A percentile compares a stretch with the other conserved stretches of the same genome.
phyloP scores from a whole-genome alignment of 768 basidiomycete species.

The Agaricus sinodeliciosus region DNA sequence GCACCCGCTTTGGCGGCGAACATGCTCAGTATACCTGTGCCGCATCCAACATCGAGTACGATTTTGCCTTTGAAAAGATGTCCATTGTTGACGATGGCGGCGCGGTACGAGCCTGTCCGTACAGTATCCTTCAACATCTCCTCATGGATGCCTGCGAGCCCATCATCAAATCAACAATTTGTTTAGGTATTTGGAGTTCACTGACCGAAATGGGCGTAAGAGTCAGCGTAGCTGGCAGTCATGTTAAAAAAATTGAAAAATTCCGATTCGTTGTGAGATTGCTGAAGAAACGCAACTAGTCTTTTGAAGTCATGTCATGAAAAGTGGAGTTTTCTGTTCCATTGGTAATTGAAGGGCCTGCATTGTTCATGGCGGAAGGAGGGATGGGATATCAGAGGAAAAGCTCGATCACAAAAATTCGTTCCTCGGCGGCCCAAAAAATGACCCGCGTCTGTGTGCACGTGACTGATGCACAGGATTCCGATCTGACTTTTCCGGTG shows the following conservation, averaged over 20 bases:
- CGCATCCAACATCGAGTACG: constrained; percentile 97
- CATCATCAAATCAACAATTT: neutral
- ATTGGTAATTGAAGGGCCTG: constrained; percentile 24
- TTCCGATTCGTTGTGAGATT: constrained; percentile 19
- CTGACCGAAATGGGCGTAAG: constrained; percentile 91
- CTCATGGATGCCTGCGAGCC: constrained; percentile 83
- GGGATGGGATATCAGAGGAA: constrained; percentile 15
- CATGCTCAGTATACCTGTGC: constrained; percentile 97
- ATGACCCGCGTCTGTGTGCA: constrained; percentile 1
- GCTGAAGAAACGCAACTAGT: constrained; percentile 58
- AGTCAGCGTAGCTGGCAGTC: constrained; percentile 78
- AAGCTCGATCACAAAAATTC: constrained; percentile 2
- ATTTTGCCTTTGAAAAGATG: constrained; percentile 97
- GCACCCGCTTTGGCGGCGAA: constrained; percentile 97
- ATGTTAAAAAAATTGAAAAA: constrained; percentile 29
- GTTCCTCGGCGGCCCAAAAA: constrained; percentile 2
- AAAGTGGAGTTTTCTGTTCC: constrained; percentile 11
- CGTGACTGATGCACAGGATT: constrained; percentile 4
- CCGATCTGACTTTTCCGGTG: constrained; percentile 5
- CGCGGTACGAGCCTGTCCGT: constrained; percentile 91
- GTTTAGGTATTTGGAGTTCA: constrained; percentile 2
- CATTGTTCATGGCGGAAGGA: constrained; percentile 18
- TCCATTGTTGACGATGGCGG: constrained; percentile 89
- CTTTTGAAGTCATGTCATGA: constrained; percentile 74
- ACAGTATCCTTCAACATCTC: constrained; percentile 99